A percentile compares a stretch with the other conserved stretches of the same genome.
These are phyloP conservation scores for Vitis hybrid DNA, from an alignment of 177 flowering plant species.

Conservation along the genomic window DNA sequence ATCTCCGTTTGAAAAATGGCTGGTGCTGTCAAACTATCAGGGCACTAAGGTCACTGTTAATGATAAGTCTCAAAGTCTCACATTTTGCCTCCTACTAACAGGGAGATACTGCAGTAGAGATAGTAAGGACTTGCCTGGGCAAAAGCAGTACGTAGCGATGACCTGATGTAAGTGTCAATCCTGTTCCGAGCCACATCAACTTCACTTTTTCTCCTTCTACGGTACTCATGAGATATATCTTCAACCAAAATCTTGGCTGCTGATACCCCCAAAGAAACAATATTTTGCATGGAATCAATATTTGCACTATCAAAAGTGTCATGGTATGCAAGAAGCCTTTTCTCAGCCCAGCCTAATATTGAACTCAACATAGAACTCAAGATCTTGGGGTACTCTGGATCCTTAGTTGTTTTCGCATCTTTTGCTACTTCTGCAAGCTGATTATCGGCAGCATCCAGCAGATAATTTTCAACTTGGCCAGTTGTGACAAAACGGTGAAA, in stretches of 20 bases:
- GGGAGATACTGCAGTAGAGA: conserved; percentile 2
- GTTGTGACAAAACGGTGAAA: conserved; percentile 46
- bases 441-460: conserved; percentile 37
- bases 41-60: neutral
- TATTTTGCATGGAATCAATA: conserved; percentile 40
- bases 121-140: conserved; percentile 43
- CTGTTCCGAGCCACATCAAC: conserved; percentile 46
- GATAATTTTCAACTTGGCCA: conserved; percentile 42
- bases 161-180: conserved; percentile 51
- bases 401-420: conserved; percentile 48
- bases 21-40: too few species aligned
- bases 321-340: conserved; percentile 58
- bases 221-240: conserved; percentile 51
- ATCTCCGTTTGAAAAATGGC: too few species aligned
- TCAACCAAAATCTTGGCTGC: conserved; percentile 50
- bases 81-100: neutral
- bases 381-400: conserved; percentile 43
- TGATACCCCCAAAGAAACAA: conserved; percentile 49
- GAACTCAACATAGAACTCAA: conserved; percentile 44
- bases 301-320: conserved; percentile 45
- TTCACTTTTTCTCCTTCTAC: conserved; percentile 41
- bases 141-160: conserved; percentile 55
- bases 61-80: neutral
- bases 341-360: conserved; percentile 56
- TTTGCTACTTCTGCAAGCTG: conserved; percentile 47